Base-by-base conservation (phyloP, 1,139 yeast species). In the Hansenula sp. region DNA sequence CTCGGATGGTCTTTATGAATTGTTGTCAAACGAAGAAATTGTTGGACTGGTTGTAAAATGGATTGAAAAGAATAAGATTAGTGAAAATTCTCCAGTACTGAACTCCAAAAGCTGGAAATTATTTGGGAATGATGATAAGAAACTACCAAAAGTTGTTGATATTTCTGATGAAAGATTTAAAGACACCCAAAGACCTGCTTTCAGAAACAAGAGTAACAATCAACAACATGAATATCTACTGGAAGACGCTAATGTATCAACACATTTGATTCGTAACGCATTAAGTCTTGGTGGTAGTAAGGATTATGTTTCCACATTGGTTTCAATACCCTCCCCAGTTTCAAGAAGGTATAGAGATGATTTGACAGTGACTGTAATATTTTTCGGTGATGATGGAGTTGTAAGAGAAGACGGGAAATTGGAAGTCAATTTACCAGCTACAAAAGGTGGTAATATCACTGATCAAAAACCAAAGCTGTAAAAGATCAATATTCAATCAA, bases 311-410 rank as follows among this genome's bases (percentile, higher is more conserved):
- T 81, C 91, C 13, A 86, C 94, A 79, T 70, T 93, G 48, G 84
- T 91, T 19, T 84, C 95, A 43, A 90, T 93, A 45, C 98, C 99
- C n/a, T 79, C 89, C 33, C 97, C 99, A 1, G 77, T 86, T 52
- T 86, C 96, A 18, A 80, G 99, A 65, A 77, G 89, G 41, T 93
- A 91, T 66, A 79, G 99, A 64, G 99, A 93, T 67, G 99, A 93
- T 62, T 73, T 93, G 59, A 91, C 98, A 0, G 98, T 91, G 10
- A 90, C 97, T 3, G 99, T 93, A 24, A 90, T 91, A 4, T 93
- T 93, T 65, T 93, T 93, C 62, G 95, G 94, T 10, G 77, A 71
- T 41, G 62, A 66, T 9, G 68, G 65, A 16, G 66, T 67, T 2
- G 71, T 66, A 34, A 65, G 71, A 47, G 77, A 72, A 37, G 59